Base-by-base conservation (phyloP, 176 grass and related monocot genomes). In the Alopecurus myosuroides region DNA sequence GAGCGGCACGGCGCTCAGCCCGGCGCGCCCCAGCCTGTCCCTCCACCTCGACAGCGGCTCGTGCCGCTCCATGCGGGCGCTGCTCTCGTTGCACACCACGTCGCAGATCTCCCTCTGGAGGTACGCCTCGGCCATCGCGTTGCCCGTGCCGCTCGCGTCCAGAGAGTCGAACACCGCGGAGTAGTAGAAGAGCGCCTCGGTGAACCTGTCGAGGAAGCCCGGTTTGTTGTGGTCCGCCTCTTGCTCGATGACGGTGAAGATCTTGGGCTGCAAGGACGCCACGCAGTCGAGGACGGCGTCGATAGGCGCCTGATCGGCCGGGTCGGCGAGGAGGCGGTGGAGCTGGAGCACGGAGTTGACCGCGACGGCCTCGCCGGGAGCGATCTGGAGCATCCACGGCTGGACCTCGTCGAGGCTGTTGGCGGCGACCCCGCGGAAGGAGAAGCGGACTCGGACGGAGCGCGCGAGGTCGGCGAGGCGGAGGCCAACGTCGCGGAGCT, bases 131-230 rank as follows among this genome's bases (percentile, higher is more conserved):
- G 96, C 91, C 25, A 82, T 65, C 31, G 88, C 69, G 74, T 68
- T 86, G 77, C 64, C 89, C 39, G 65, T 86, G 84, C 77, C 81
- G 85, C 15, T 67, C 14, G 82, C 96, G 70, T 98, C 91, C 2
- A 98, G 77, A 3, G 96, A 98, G 44, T 98, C 96, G 81, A 98
- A 95, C 88, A 98, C 85, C 3, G 96, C 91, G 14, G 96, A 95
- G 89, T 95, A 98, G 87, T 98, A 98, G 88, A 95, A 95, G 9
- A 98, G 84, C 25, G 96, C 91, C 89, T 98, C 93, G 0, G 96
- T 94, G 91, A 98, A 98, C 22, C 96, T 86, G 88, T 98, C 93
- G 56, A 95, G 77, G 87, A 98, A 98, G 0, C 87, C 76, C 4
- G 89, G 63, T 62, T 94, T 98, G 89, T 95, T 98, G 87, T 98